Evolutionary conservation across 192 early-diverging fungal genomes (phyloP).

Genomic region (Entomortierella beljakovae): DNA sequence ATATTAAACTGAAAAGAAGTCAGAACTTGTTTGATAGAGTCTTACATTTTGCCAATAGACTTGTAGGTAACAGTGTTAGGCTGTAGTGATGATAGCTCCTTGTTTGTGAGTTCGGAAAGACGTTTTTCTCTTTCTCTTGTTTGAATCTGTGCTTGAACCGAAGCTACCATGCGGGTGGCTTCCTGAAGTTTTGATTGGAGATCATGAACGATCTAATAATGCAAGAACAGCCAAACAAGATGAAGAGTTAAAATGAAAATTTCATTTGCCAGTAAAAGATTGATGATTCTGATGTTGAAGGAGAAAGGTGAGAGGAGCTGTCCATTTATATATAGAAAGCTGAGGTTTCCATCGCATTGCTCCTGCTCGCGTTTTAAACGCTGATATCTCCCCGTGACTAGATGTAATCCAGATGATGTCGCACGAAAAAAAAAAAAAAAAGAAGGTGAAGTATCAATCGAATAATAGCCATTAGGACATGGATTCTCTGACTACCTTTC

Average conservation of each 20-base stretch:
- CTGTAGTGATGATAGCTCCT: constrained; percentile 69
- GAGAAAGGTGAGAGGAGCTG: too few species aligned
- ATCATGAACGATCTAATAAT: constrained; percentile 67
- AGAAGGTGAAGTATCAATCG: too few species aligned
- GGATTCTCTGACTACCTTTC: constrained; percentile 24
- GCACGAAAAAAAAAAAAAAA: not conserved
- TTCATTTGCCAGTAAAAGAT: not conserved
- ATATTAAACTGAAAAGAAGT: not conserved
- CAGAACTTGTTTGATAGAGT: not conserved
- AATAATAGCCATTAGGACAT: too few species aligned
- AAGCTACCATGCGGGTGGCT: constrained; percentile 68
- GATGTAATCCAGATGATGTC: not conserved
- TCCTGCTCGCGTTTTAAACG: too few species aligned
- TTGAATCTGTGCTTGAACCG: constrained; percentile 71
- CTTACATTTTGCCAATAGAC: constrained; percentile 81
- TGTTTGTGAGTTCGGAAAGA: constrained; percentile 74
- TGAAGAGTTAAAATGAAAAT: not conserved
- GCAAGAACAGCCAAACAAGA: not conserved
- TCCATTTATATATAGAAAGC: too few species aligned
- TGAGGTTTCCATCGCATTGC: too few species aligned
- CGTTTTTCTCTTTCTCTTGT: constrained; percentile 73
- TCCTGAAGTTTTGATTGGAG: constrained; percentile 74
- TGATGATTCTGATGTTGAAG: not conserved
- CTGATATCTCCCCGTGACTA: too few species aligned
- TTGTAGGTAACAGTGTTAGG: constrained; percentile 71